Evolutionary conservation across 2,329 filamentous ascomycete genomes (phyloP).

Genomic region (Fusarium acutatum): DNA sequence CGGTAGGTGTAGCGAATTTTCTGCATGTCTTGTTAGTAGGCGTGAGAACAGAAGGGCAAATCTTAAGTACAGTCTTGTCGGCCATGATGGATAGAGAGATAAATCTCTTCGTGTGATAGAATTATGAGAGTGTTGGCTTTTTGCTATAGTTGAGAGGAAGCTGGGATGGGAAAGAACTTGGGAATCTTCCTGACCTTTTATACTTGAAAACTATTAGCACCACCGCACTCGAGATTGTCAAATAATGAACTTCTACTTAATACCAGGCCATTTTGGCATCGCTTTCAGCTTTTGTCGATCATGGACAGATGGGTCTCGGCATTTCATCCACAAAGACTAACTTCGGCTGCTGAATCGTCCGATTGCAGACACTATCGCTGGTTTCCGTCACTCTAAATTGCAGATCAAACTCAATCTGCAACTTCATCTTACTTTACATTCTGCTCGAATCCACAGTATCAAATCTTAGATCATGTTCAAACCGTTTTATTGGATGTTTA

Average conservation of each 20-base stretch:
- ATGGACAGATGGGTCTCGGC: neutral
- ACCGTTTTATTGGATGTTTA: neutral
- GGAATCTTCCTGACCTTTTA: neutral
- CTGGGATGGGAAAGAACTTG: neutral
- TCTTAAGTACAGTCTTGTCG: neutral
- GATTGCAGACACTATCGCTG: neutral
- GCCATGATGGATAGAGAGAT: neutral
- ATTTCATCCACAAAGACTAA: neutral
- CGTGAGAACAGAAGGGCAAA: fast-evolving
- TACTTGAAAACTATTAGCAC: neutral
- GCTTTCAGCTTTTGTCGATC: neutral
- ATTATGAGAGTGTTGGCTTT: neutral
- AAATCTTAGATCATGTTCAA: fast-evolving
- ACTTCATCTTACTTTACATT: fast-evolving
- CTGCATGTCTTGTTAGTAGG: neutral
- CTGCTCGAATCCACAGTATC: neutral
- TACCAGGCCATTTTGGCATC: no score
- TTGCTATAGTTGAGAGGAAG: neutral
- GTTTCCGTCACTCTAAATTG: neutral
- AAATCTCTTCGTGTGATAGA: fast-evolving
- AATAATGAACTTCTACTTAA: fast-evolving
- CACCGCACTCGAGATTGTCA: no score
- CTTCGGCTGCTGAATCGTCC: no score
- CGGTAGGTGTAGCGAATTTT: neutral
- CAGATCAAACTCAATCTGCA: neutral